A percentile compares a stretch with the other conserved stretches of the same genome.
phyloP scores from a whole-genome alignment of 192 early-diverging fungal species.

The Coemansia sp. region DNA sequence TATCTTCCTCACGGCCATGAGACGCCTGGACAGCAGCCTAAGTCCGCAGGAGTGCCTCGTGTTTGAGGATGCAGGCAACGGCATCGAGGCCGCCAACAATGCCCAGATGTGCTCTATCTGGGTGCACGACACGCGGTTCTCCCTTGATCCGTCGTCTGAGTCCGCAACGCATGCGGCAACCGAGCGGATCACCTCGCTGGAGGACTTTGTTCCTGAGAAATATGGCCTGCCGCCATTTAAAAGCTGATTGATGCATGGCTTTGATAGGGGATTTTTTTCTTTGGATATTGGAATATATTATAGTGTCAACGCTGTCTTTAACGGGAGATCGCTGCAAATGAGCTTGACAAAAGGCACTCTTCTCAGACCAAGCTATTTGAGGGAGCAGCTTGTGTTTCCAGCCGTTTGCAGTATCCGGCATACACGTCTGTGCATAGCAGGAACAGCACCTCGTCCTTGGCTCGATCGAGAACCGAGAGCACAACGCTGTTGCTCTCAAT shows the following conservation, averaged over 20 bases:
- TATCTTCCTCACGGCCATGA: constrained; percentile 75
- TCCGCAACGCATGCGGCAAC: constrained; percentile 55
- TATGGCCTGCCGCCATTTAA: constrained; percentile 61
- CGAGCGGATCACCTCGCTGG: constrained; percentile 59
- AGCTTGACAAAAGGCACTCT: background rate
- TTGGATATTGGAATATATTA: background rate
- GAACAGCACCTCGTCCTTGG: constrained; percentile 48
- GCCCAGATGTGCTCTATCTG: constrained; percentile 83
- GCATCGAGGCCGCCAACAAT: constrained; percentile 75
- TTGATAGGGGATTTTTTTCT: no score
- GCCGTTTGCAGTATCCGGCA: constrained; percentile 26
- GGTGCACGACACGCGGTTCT: constrained; percentile 77
- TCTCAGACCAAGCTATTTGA: background rate
- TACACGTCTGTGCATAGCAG: constrained; percentile 44
- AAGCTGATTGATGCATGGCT: background rate
- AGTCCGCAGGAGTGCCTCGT: constrained; percentile 68
- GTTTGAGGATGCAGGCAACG: constrained; percentile 88
- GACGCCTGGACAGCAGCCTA: constrained; percentile 53
- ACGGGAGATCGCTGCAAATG: no score
- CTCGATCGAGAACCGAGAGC: constrained; percentile 36
- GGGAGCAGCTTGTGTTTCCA: constrained; percentile 10
- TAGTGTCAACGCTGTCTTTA: background rate
- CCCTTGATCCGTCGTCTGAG: constrained; percentile 43
- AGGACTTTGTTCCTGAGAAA: constrained; percentile 64
- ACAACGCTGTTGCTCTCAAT: constrained; percentile 25